A percentile compares a stretch with the other conserved stretches of the same genome.
Evolutionary conservation across 2,329 filamentous ascomycete species (phyloP).

Genomic region (Colletotrichum brevisporum): DNA sequence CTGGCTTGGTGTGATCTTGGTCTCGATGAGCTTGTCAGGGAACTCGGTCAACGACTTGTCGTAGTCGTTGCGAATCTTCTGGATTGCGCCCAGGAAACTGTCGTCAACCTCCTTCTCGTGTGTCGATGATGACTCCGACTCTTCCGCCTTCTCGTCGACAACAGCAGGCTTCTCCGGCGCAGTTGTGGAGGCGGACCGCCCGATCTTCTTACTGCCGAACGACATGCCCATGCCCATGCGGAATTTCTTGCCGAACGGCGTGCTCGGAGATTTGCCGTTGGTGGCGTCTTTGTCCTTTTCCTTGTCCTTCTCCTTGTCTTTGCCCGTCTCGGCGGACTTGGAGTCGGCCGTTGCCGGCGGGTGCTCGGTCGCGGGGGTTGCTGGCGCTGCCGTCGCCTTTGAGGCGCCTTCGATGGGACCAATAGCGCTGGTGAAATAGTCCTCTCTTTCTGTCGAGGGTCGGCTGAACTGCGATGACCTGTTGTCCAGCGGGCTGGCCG

Average conservation of each 20-base stretch:
- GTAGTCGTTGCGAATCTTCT: constrained; percentile 81
- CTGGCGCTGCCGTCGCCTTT: constrained; percentile 64
- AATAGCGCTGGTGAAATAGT: constrained; percentile 82
- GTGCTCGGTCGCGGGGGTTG: constrained; percentile 59
- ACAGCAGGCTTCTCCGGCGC: constrained; percentile 80
- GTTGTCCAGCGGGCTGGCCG: constrained; percentile 66
- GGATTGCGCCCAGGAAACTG: constrained; percentile 79
- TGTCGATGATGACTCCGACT: constrained; percentile 73
- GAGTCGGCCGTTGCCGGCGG: constrained; percentile 60
- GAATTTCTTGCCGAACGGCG: constrained; percentile 87
- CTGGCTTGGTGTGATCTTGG: constrained; percentile 76
- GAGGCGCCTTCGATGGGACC: constrained; percentile 61
- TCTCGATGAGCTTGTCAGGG: constrained; percentile 70
- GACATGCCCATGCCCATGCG: constrained; percentile 75
- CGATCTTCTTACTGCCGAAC: constrained; percentile 88
- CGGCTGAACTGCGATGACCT: constrained; percentile 69
- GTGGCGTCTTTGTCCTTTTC: constrained; percentile 60
- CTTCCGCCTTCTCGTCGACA: constrained; percentile 82
- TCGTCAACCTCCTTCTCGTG: constrained; percentile 83
- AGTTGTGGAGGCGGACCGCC: constrained; percentile 75
- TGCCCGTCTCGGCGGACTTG: constrained; percentile 55
- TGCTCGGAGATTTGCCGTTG: constrained; percentile 70
- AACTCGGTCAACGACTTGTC: constrained; percentile 74
- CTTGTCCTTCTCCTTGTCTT: constrained; percentile 63
- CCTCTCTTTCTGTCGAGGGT: constrained; percentile 75